Percentiles rank a stretch among this genome's conserved stretches.
Evolutionary conservation across 441 rosid genomes (phyloP).

Genomic region (Pelargonium fulgidum): DNA sequence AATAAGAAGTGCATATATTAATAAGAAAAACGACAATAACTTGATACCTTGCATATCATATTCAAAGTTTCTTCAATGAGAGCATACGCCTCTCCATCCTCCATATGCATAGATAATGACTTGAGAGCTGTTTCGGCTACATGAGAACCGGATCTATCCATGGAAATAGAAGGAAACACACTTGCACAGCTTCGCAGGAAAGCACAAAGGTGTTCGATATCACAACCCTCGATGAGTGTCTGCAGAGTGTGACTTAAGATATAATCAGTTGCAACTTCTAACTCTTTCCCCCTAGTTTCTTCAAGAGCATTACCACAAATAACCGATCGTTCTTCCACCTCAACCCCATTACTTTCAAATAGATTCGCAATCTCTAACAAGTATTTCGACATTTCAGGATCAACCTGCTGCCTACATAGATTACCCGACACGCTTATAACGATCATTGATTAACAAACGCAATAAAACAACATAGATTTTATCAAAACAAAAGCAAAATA

Average conservation of each 20-base stretch:
- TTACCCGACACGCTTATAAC: conserved; percentile 4
- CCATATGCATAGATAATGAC: conserved; percentile 63
- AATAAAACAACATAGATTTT: neutral
- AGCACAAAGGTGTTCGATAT: conserved; percentile 68
- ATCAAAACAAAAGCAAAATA: conserved; percentile 15
- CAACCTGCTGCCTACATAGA: conserved; percentile 68
- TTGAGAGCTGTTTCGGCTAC: conserved; percentile 87
- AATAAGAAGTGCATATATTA: neutral
- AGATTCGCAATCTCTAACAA: conserved; percentile 80
- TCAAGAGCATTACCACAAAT: conserved; percentile 83
- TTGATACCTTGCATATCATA: conserved; percentile 67
- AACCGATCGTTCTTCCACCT: conserved; percentile 61
- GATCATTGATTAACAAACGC: neutral
- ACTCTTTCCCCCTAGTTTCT: conserved; percentile 83
- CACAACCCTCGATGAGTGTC: conserved; percentile 77
- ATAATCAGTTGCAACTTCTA: conserved; percentile 84
- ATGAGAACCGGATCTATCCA: conserved; percentile 95
- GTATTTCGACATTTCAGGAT: conserved; percentile 71
- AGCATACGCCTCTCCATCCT: conserved; percentile 52
- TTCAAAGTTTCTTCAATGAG: conserved; percentile 58
- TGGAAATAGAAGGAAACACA: conserved; percentile 67
- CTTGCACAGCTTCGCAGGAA: conserved; percentile 57
- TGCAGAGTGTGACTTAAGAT: conserved; percentile 77
- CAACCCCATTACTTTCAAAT: conserved; percentile 67
- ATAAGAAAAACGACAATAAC: neutral